Percentiles rank a stretch among this genome's conserved stretches.
Conservation (phyloP, 768 basidiomycete species). For the Naematelia encephala region DNA sequence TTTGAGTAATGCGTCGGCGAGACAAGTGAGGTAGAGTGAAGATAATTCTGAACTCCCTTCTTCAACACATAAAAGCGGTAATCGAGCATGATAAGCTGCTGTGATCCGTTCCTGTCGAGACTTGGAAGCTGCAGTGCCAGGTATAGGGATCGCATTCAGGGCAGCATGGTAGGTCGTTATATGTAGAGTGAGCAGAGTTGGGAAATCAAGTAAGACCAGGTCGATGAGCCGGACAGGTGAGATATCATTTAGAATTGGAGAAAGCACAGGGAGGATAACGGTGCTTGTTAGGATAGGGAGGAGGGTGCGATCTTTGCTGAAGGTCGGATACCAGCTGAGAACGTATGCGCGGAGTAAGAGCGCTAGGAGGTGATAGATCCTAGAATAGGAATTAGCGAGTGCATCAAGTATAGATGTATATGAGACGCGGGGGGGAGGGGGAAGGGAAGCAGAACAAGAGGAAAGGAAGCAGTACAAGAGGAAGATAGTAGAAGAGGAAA, state of each 20-base stretch:
- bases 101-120: neutral
- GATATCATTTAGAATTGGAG: constrained; percentile 24
- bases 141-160: constrained; percentile 2
- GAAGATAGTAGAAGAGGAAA: neutral
- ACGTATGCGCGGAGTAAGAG: constrained; percentile 35
- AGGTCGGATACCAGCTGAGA: constrained; percentile 37
- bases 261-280: constrained; percentile 29
- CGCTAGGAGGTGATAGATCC: constrained; percentile 37
- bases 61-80: constrained; percentile 27
- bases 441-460: neutral
- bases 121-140: neutral
- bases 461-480: neutral
- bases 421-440: neutral
- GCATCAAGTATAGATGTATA: neutral
- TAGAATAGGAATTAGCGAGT: neutral
- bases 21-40: constrained; percentile 33
- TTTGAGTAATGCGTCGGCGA: constrained; percentile 69
- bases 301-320: constrained; percentile 36
- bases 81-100: constrained; percentile 24
- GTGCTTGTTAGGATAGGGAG: constrained; percentile 22
- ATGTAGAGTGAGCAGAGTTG: constrained; percentile 32
- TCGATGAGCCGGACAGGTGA: constrained; percentile 18
- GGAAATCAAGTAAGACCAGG: constrained; percentile 31
- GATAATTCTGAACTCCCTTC: constrained; percentile 23
- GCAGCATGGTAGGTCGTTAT: constrained; percentile 24